Conservation (phyloP, 177 flowering plant genomes). For the Vitis hybrid region DNA sequence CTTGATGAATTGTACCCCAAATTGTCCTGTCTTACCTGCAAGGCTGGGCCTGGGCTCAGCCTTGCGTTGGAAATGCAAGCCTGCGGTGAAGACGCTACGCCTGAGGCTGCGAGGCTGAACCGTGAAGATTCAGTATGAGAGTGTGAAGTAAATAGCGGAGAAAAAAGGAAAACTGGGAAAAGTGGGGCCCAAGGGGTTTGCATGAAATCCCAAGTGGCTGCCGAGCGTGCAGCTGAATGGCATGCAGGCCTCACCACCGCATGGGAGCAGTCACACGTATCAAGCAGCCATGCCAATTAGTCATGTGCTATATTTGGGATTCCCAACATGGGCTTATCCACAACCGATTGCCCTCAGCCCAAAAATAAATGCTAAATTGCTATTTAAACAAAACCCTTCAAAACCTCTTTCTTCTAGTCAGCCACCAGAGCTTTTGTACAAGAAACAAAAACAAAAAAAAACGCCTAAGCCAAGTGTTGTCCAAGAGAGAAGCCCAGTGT, state of each 20-base stretch:
- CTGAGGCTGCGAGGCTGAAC: no score
- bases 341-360: conserved; percentile 12
- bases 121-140: no score
- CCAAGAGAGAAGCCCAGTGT: neutral
- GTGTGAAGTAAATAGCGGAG: no score
- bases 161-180: neutral
- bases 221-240: neutral
- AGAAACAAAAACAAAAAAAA: conserved; percentile 6
- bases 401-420: neutral
- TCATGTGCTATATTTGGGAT: conserved; percentile 1
- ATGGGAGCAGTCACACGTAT: conserved; percentile 11
- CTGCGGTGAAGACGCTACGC: no score
- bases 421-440: conserved; percentile 23
- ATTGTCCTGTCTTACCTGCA: no score
- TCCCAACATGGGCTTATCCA: conserved; percentile 19
- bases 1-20: no score
- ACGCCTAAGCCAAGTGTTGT: conserved; percentile 26
- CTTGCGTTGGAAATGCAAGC: no score
- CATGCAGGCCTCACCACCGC: conserved; percentile 5
- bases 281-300: neutral
- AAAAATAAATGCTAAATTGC: neutral
- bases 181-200: conserved; percentile 4
- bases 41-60: no score
- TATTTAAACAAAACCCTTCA: no score
- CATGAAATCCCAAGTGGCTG: conserved; percentile 10